These are phyloP conservation scores for Phytophthora ramorum DNA, from an alignment of 352 stramenopile species.

Conservation along the genomic window DNA sequence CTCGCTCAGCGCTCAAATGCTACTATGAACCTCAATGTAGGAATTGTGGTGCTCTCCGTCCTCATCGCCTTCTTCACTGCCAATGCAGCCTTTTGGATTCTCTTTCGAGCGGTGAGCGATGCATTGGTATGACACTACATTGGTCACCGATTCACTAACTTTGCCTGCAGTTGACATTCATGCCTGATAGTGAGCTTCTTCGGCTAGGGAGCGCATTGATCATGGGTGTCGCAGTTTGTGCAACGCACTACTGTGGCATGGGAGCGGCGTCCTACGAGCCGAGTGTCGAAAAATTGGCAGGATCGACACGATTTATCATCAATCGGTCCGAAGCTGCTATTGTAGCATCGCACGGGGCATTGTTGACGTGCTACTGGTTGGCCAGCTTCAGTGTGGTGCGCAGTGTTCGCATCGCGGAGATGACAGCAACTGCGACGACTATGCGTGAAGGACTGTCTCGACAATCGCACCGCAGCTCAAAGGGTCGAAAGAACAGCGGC, in stretches of 20 bases:
- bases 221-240: conserved; percentile 68
- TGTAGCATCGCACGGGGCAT: conserved; percentile 50
- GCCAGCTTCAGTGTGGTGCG: conserved; percentile 42
- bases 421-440: conserved; percentile 19
- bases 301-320: conserved; percentile 41
- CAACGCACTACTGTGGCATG: conserved; percentile 67
- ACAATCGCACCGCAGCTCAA: conserved; percentile 12
- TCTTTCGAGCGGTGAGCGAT: conserved; percentile 58
- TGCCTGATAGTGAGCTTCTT: conserved; percentile 52
- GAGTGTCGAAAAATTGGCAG: conserved; percentile 40
- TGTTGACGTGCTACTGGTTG: conserved; percentile 67
- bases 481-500: conserved; percentile 17
- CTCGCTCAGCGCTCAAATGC: conserved; percentile 56
- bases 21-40: conserved; percentile 43
- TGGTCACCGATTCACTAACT: conserved; percentile 8
- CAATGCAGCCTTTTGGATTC: conserved; percentile 72
- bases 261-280: conserved; percentile 43
- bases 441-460: conserved; percentile 29
- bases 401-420: conserved; percentile 29
- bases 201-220: conserved; percentile 59
- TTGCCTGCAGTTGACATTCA: conserved; percentile 54
- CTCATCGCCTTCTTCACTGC: conserved; percentile 63
- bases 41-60: conserved; percentile 52
- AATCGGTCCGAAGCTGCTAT: conserved; percentile 36
- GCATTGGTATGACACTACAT: background rate